Conservation (phyloP, 371 early-diverging fungal species). For the Mucor racemosus region DNA sequence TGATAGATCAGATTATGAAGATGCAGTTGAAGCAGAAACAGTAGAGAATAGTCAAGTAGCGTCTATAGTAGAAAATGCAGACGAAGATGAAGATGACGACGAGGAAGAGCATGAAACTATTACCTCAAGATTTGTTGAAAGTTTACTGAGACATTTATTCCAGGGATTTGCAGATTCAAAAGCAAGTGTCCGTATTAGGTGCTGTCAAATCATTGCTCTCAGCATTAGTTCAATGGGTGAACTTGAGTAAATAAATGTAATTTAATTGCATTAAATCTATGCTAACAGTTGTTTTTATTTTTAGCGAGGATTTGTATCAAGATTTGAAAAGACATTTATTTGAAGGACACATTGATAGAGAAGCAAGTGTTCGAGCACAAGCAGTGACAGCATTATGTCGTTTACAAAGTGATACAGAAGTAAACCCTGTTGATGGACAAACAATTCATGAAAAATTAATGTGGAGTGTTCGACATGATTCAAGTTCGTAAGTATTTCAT, state of each 20-base stretch:
- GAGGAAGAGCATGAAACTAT: constrained; percentile 58
- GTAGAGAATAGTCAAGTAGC: constrained; percentile 9
- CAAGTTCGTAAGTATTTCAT: constrained; percentile 64
- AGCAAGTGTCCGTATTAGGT: constrained; percentile 75
- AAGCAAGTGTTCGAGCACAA: constrained; percentile 77
- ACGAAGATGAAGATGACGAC: constrained; percentile 34
- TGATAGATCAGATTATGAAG: not conserved
- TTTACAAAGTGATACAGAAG: constrained; percentile 69
- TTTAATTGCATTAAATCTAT: not conserved
- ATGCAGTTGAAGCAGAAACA: constrained; percentile 21
- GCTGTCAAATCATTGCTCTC: constrained; percentile 80
- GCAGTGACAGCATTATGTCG: constrained; percentile 82
- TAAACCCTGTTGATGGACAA: constrained; percentile 58
- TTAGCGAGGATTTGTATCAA: constrained; percentile 78
- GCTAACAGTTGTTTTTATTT: not conserved
- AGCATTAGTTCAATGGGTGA: constrained; percentile 78
- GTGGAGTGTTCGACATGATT: constrained; percentile 72
- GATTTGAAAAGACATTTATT: constrained; percentile 67
- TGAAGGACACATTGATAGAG: constrained; percentile 83
- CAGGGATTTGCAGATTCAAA: constrained; percentile 79
- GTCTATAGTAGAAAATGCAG: constrained; percentile 23
- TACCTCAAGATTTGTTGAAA: constrained; percentile 75
- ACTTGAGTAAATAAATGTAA: constrained; percentile 67
- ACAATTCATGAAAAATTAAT: constrained; percentile 70
- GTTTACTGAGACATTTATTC: constrained; percentile 68